Evolutionary conservation across 2,329 filamentous ascomycete genomes (phyloP), one percentile per base, ranked within the genome.

Genomic region (Triangularia setosa): DNA sequence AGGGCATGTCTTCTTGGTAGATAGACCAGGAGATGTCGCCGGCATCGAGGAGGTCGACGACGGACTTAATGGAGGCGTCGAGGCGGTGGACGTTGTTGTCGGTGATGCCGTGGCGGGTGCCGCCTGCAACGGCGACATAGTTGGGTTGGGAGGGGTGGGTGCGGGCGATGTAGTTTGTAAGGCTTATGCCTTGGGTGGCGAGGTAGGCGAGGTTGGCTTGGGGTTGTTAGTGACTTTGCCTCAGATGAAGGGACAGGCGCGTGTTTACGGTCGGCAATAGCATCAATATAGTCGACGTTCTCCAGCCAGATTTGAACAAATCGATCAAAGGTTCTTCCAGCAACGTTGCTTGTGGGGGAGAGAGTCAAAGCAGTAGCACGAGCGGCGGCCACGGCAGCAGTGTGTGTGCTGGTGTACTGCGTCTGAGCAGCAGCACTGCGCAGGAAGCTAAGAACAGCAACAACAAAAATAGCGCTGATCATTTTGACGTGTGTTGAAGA

Each of bases 1-100:
- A 92, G 1, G 91, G 91, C 81, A 90, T 83, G 72, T 91, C 88
- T 74, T 95, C 91, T 75, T 93, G 85, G 78, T 94, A 95, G 68
- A 88, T 80, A 59, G 80, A 88, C 89, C 89, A 92, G 2, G 83
- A 83, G 73, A 92, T 87, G 61, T 80, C 80, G 71, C 83, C 84
- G 68, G 82, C 81, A 67, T 90, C 87, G 21, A 91, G 84, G 59
- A 92, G 79, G 75, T 92, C 88, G n/a, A 87, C 80, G 21, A 91
- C 76, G 9, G 87, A 87, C 8, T 86, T 88, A 53, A 91, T 77
- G 72, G 91, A 91, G 65, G 75, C 70, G 33, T 83, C 82, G 35
- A 87, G 73, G 56, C 81, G 78, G 65, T 82, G 82, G 74, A 91
- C 86, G 70, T 84, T 77, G 74, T 93, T 90, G 70, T 90, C 85